Percentiles rank a stretch among this genome's conserved stretches.
phyloP scores from a whole-genome alignment of 2,329 filamentous ascomycete genomes.

The Calcarisporium arbuscula region DNA sequence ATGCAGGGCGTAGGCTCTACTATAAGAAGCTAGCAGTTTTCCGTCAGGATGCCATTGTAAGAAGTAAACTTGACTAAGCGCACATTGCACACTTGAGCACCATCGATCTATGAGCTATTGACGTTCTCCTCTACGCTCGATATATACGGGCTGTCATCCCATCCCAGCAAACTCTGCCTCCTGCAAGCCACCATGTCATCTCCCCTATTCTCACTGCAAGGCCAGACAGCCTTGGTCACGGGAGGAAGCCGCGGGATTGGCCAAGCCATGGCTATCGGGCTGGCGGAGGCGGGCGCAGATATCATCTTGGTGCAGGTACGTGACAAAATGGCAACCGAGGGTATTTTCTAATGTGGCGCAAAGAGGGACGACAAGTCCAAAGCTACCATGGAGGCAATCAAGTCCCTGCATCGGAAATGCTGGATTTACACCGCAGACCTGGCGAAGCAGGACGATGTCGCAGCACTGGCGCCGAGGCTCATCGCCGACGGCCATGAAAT shows the following conservation, averaged over 20 bases:
- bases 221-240: constrained; percentile 2
- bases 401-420: constrained; percentile 59
- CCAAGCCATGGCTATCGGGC: neutral
- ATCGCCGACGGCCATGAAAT: constrained; percentile 59
- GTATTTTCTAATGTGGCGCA: no score
- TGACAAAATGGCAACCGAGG: no score
- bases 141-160: no score
- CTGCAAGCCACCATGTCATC: no score
- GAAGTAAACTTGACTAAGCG: no score
- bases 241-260: constrained; percentile 1
- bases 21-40: no score
- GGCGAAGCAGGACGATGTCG: constrained; percentile 51
- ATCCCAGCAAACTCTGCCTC: no score
- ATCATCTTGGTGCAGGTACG: constrained; percentile 4
- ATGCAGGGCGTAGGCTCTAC: no score
- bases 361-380: constrained; percentile 36
- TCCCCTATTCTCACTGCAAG: constrained; percentile 9
- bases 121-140: no score
- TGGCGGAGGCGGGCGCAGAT: neutral
- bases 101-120: no score
- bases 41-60: no score
- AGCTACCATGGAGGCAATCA: constrained; percentile 54
- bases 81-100: no score
- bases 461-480: constrained; percentile 52
- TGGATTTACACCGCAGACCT: constrained; percentile 67